phyloP scores from a whole-genome alignment of 441 rosid species.

The Isatis lusitanica region DNA sequence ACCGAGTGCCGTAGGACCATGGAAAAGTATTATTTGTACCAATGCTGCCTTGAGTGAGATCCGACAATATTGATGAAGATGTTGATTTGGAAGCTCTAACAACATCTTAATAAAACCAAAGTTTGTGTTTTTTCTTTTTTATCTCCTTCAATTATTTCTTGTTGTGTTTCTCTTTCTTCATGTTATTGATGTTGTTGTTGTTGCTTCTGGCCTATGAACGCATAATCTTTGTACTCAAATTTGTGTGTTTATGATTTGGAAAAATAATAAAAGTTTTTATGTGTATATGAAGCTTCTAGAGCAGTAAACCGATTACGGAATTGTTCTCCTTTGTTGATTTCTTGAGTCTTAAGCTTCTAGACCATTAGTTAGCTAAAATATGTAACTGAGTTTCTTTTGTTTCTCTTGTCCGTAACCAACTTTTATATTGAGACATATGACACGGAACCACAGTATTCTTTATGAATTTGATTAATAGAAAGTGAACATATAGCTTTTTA shows the following conservation, averaged over 20 bases:
- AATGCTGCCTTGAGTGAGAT: constrained; percentile 63
- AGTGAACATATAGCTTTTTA: not conserved
- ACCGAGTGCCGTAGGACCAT: constrained; percentile 58
- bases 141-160: not conserved
- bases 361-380: not conserved
- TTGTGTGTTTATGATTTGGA: constrained; percentile 29
- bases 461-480: not conserved
- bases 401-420: not conserved
- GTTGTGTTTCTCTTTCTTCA: constrained; percentile 11
- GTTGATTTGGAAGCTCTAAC: constrained; percentile 4
- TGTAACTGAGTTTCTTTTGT: not conserved
- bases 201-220: constrained; percentile 12
- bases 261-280: not conserved
- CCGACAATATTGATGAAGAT: not conserved
- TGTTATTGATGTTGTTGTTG: not conserved
- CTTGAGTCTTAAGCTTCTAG: not conserved
- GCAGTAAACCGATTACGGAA: not conserved
- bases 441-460: not conserved
- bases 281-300: constrained; percentile 11
- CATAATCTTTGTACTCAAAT: constrained; percentile 25
- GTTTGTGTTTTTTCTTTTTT: constrained; percentile 3
- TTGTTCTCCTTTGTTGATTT: not conserved
- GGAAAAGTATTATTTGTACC: constrained; percentile 63
- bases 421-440: not conserved
- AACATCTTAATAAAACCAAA: constrained; percentile 25